Base-by-base conservation (phyloP, 768 basidiomycete genomes). In the Amanita phalloides region DNA sequence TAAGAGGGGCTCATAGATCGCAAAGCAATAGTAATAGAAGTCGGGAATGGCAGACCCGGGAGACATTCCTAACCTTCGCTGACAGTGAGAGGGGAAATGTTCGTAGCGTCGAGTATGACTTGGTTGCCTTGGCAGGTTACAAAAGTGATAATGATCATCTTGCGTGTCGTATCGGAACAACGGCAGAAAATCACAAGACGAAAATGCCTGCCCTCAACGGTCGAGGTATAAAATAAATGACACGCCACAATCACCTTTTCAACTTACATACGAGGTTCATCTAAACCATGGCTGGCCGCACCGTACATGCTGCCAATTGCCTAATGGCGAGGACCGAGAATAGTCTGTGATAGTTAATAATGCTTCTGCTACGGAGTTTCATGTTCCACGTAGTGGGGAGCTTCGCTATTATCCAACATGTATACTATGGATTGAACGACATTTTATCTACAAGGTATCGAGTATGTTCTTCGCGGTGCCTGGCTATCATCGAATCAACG, bases 261-360 rank as follows among this genome's bases (percentile, higher is more conserved):
- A 68, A 72, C 75, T 77, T 79, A 74, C 76, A 78, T 69, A 17
- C 60, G 62, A 58, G 80, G 77, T 78, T 66, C 68, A 68, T 75
- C 74, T 63, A 68, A 73, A 85, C 81, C 84, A 84, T 84, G 81
- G 82, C 70, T 75, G 73, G 67, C 73, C 67, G 71, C 68, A 57
- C 53, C 51, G 57, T 59, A 62, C 51, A 71, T 70, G 73, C 72
- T 72, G 73, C 59, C 68, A 58, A 61, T 64, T 64, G 72, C 83
- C 72, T 80, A 87, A 90, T 89, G 86, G 86, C 80, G 74, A 76
- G 72, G 79, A 84, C 81, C 84, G 64, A 87, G 79, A 88, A 33
- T 11, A 65, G 66, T 55, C 67, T 61, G 68, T 64, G 79, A 76
- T 69, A 75, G 77, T 78, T 45, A 78, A 79, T 85, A 88, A 88